A percentile compares a stretch with the other conserved stretches of the same genome.
phyloP scores from a whole-genome alignment of 2,329 filamentous ascomycete species.

The Curvularia sp. region DNA sequence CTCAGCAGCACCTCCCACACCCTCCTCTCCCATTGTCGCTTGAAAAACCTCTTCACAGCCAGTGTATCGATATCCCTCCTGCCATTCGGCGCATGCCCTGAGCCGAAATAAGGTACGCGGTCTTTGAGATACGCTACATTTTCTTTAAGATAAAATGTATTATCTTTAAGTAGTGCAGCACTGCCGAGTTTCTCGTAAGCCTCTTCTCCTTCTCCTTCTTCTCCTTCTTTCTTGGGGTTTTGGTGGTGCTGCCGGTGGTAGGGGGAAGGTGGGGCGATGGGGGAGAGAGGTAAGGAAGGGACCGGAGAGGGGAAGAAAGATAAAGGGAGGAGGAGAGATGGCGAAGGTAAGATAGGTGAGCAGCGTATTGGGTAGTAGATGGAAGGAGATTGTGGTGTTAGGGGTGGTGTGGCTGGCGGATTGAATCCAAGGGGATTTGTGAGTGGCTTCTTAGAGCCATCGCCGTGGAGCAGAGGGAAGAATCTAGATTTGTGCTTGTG shows the following conservation, averaged over 20 bases:
- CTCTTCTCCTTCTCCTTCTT: neutral
- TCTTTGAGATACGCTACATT: neutral
- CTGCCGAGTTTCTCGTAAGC: constrained; percentile 3
- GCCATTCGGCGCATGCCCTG: neutral
- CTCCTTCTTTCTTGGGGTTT: too few relatives aligned
- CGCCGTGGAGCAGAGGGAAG: too few relatives aligned
- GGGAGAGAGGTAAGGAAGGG: neutral
- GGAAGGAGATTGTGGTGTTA: too few relatives aligned
- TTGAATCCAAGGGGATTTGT: too few relatives aligned
- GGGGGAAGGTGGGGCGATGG: neutral
- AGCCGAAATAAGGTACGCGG: constrained; percentile 1
- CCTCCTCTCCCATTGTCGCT: too few relatives aligned
- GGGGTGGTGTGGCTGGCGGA: too few relatives aligned
- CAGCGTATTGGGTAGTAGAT: too few relatives aligned
- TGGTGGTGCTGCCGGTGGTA: neutral
- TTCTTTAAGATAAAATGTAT: neutral
- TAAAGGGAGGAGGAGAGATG: too few relatives aligned
- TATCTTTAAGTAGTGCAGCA: neutral
- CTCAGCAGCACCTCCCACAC: too few relatives aligned
- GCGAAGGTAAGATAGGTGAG: too few relatives aligned
- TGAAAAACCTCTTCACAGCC: neutral
- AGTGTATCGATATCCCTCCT: neutral
- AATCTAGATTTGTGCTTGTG: neutral
- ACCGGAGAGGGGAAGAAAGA: too few relatives aligned
- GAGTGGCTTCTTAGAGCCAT: too few relatives aligned